Percentiles rank a stretch among this genome's conserved stretches.
Conservation (phyloP, 495 filamentous ascomycete species). For the Penicillium bovifimosum region DNA sequence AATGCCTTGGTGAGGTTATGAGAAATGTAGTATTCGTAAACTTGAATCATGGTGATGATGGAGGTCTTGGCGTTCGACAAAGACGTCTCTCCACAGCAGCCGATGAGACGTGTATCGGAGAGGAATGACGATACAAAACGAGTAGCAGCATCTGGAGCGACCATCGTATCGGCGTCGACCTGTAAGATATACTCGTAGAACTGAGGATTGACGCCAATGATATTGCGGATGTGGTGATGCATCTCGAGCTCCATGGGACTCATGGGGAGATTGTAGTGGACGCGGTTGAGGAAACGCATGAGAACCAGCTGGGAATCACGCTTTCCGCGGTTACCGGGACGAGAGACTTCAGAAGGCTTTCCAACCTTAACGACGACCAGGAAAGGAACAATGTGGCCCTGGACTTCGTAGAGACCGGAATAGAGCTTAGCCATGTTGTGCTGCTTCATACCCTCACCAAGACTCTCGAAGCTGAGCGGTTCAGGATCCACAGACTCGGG, state of each 20-base stretch:
- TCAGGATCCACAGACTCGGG: conserved; percentile 93
- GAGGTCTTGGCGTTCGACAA: conserved; percentile 90
- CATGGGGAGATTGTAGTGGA: conserved; percentile 96
- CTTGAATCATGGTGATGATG: conserved; percentile 96
- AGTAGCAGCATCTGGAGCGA: conserved; percentile 84
- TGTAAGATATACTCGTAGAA: conserved; percentile 98
- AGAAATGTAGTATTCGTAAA: conserved; percentile 99
- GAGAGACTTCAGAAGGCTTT: conserved; percentile 93
- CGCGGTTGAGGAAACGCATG: conserved; percentile 97
- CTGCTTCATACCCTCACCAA: conserved; percentile 93
- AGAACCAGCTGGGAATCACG: conserved; percentile 98
- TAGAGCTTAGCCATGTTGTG: conserved; percentile 99
- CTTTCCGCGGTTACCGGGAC: conserved; percentile 96
- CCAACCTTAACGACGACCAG: conserved; percentile 95
- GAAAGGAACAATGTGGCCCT: conserved; percentile 97
- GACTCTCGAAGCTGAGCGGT: conserved; percentile 91
- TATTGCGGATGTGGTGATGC: conserved; percentile 97
- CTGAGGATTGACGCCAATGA: conserved; percentile 96
- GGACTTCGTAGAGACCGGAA: conserved; percentile 94
- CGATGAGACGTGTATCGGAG: conserved; percentile 85
- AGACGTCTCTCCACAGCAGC: conserved; percentile 89
- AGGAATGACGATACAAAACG: conserved; percentile 90
- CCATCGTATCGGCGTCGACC: conserved; percentile 96
- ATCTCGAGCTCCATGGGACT: conserved; percentile 95
- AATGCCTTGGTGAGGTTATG: conserved; percentile 99